phyloP scores from a whole-genome alignment of 2,329 filamentous ascomycete species.

The Fusarium sacchari region DNA sequence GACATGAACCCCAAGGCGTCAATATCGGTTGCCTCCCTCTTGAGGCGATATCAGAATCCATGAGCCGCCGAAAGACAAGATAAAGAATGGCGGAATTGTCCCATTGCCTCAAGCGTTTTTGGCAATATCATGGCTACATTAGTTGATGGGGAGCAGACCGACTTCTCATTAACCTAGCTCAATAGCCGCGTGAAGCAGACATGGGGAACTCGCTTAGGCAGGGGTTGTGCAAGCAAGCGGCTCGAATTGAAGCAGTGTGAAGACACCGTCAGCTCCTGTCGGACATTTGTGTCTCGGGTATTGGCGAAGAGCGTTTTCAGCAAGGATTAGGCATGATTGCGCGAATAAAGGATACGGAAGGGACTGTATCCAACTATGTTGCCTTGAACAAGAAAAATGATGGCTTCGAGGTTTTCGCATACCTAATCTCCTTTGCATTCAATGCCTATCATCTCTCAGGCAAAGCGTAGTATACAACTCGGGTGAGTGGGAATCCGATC shows the following conservation, averaged over 20 bases:
- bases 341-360: conserved; percentile 15
- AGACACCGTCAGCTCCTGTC: conserved; percentile 22
- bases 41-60: conserved; percentile 4
- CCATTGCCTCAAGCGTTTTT: background rate
- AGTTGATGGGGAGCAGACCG: conserved; percentile 5
- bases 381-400: background rate
- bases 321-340: conserved; percentile 22
- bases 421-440: background rate
- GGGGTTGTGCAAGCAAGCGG: conserved; percentile 22
- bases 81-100: background rate
- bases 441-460: background rate
- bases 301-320: conserved; percentile 25
- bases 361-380: background rate
- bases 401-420: background rate
- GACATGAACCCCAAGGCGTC: conserved; percentile 33
- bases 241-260: conserved; percentile 18
- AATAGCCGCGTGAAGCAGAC: conserved; percentile 21
- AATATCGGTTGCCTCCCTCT: conserved; percentile 25
- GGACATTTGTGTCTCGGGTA: conserved; percentile 32
- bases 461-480: background rate
- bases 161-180: conserved; percentile 11
- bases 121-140: background rate
- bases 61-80: background rate
- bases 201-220: conserved; percentile 19
- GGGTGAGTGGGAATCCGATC: background rate